Percentiles rank a stretch among this genome's conserved stretches.
These are phyloP conservation scores for Sarcodon sp. DNA, from an alignment of 768 basidiomycete genomes.

Conservation along the genomic window DNA sequence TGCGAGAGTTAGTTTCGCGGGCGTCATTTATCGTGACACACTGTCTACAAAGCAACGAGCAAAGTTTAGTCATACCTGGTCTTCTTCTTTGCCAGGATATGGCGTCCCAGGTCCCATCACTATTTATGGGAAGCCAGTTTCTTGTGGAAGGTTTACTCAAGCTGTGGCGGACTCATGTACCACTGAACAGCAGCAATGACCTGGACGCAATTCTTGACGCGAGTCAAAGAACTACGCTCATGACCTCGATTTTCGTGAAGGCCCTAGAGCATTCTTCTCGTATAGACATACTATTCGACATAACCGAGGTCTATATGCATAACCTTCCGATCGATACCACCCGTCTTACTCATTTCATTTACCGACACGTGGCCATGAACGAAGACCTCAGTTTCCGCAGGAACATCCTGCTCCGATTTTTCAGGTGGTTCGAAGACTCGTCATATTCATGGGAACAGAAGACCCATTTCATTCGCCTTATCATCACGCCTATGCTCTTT, in stretches of 20 bases:
- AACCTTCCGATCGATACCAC: slow-evolving; percentile 75
- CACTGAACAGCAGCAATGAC: slow-evolving; percentile 16
- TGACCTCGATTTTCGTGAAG: slow-evolving; percentile 69
- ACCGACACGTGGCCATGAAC: slow-evolving; percentile 69
- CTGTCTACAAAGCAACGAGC: slow-evolving; percentile 37
- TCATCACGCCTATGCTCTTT: slow-evolving; percentile 80
- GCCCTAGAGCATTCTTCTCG: slow-evolving; percentile 59
- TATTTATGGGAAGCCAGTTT: slow-evolving; percentile 57
- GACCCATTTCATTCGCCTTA: slow-evolving; percentile 62
- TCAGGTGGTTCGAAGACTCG: slow-evolving; percentile 68
- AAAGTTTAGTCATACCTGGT: slow-evolving; percentile 46
- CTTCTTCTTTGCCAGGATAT: slow-evolving; percentile 73
- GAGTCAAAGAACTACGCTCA: slow-evolving; percentile 46
- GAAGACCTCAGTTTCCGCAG: slow-evolving; percentile 58
- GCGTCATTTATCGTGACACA: slow-evolving; percentile 38
- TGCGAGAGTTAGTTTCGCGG: slow-evolving; percentile 52
- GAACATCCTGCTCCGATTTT: slow-evolving; percentile 75
- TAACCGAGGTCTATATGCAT: slow-evolving; percentile 71
- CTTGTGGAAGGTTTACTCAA: slow-evolving; percentile 61
- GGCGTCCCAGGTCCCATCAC: slow-evolving; percentile 46
- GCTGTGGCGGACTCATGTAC: slow-evolving; percentile 52
- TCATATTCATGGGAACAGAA: slow-evolving; percentile 64
- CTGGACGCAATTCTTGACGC: slow-evolving; percentile 33
- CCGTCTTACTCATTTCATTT: slow-evolving; percentile 72
- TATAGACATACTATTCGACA: slow-evolving; percentile 81